Evolutionary conservation across 1,284 basidiomycete species (phyloP), one percentile per base, ranked within the genome.

Genomic region (Pseudozyma thailandica): DNA sequence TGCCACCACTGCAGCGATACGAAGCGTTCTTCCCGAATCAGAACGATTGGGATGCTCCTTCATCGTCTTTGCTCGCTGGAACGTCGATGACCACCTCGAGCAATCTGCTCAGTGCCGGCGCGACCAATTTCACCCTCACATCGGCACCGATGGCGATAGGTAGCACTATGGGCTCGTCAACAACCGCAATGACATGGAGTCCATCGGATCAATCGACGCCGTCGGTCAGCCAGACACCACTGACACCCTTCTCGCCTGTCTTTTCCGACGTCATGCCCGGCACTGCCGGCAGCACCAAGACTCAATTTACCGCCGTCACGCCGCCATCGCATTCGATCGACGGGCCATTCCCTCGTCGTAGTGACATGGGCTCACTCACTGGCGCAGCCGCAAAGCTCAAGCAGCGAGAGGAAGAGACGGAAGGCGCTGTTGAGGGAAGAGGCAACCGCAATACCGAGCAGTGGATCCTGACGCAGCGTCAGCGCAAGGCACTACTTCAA

Each of bases 191-290:
- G 69, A 62, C 69, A 0, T 65, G 58, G 54, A 62, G 50, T 48
- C 42, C 49, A 38, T 72, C 69, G 6, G 58, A 66, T 43, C 69
- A 53, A 15, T 70, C 65, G 5, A 74, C 65, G 4, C 68, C 66
- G 6, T 69, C 65, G 0, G 60, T 61, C 20, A 61, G 53, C 37
- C 46, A 58, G 28, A 57, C 74, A 30, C 75, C 75, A 1, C 35
- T 63, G 23, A 78, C 76, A 2, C 74, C 72, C 15, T 74, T 69
- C 58, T 69, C 74, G n/a, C 62, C 76, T 2, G 25, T 65, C 26
- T 78, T 78, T 35, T 62, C 66, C 6, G 75, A 78, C 35, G 28
- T 42, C 39, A 66, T 72, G 47, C 54, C 60, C 9, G 62, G 45
- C 28, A 57, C 49, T 15, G 48, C 70, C 15, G 30, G 56, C 6